Conservation (phyloP, 257 asterid genomes). For the Solanum sejunctum region DNA sequence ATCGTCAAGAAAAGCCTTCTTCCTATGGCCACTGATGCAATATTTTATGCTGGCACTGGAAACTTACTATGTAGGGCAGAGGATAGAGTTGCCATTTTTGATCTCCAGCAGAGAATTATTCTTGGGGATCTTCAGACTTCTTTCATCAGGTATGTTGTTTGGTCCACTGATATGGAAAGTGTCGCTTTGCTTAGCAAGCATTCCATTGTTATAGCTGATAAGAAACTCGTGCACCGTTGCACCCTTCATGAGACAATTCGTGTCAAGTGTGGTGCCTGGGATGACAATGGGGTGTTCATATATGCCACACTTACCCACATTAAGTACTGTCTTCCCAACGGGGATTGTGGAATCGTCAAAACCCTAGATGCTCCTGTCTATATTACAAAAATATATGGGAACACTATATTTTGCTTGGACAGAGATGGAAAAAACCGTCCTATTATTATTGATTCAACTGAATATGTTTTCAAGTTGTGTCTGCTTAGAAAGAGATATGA, state of each 20-base stretch:
- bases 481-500: conserved; percentile 71
- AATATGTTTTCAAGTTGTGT: conserved; percentile 68
- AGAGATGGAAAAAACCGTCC: conserved; percentile 92
- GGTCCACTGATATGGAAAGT: conserved; percentile 95
- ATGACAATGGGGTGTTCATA: conserved; percentile 87
- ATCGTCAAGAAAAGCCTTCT: conserved; percentile 56
- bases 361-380: conserved; percentile 88
- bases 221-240: conserved; percentile 84
- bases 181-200: conserved; percentile 94
- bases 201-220: conserved; percentile 85
- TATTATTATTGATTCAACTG: conserved; percentile 79
- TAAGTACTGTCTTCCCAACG: conserved; percentile 94
- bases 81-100: conserved; percentile 86
- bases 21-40: conserved; percentile 78
- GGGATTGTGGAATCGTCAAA: conserved; percentile 91
- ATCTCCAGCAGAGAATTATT: conserved; percentile 76
- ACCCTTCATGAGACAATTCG: conserved; percentile 97
- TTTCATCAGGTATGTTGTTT: conserved; percentile 70
- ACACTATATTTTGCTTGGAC: conserved; percentile 88
- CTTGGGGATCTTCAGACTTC: conserved; percentile 86
- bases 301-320: conserved; percentile 89
- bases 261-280: conserved; percentile 99
- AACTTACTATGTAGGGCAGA: conserved; percentile 91
- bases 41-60: conserved; percentile 95
- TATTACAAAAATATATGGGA: conserved; percentile 72